Base-by-base conservation (phyloP, 345 rosid species). In the Heritiera fomes region DNA sequence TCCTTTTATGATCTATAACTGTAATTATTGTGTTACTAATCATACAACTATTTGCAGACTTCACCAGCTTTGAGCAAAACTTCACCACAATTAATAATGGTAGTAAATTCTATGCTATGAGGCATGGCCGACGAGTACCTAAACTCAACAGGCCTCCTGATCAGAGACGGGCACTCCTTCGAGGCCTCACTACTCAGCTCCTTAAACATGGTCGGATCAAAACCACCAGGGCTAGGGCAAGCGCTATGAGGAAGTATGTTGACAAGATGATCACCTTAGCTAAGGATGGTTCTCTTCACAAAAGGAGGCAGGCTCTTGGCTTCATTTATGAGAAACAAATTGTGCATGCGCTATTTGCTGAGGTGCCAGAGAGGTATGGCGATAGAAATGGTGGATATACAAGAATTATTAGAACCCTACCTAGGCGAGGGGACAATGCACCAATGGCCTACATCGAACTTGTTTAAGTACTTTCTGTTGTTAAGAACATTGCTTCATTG, bases 371-470 rank as follows among this genome's bases (percentile, higher is more conserved):
- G 3, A 86, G 99, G 78, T 93, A 95, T 17, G 98, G 99, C 2
- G 97, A 93, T 0, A 81, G 98, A 47, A 85, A 93, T 73, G 99
- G 99, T n/a, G 99, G 99, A 2, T 95, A 95, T 41, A 95, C 99
- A 10, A 87, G 99, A 81, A 95, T 95, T 70, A 89, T 93, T 64
- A 91, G 98, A 83, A 95, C 97, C 60, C 86, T 95, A 49, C 99
- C 99, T 3, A 89, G 98, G 87, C 83, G 98, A 79, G 99, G 99
- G 49, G 99, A 95, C 78, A 95, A 95, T 87, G 98, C 99, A 10
- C 99, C 99, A 9, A 95, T 95, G 99, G 98, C 99, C 0, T 95
- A 87, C 75, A 91, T 93, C 77, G 98, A 95, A 76, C 98, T 95
- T 85, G 98, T 95, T 50, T 91, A 90, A 89, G 71, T 59, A 71